Conservation (phyloP, 495 filamentous ascomycete species). For the Xylaria longipes region DNA sequence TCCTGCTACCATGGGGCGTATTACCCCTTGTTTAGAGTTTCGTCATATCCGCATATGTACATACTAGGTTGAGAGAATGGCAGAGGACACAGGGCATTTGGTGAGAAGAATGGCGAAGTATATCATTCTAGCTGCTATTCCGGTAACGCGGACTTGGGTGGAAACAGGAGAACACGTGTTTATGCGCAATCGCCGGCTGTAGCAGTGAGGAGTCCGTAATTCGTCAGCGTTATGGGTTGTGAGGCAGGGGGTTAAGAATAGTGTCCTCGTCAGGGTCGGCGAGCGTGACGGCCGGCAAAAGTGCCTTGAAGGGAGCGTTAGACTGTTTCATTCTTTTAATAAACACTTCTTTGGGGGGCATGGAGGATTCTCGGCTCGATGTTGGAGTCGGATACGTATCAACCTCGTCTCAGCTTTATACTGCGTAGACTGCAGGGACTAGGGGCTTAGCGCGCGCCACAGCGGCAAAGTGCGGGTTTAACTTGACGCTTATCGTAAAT, state of each 20-base stretch:
- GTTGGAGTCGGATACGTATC: neutral
- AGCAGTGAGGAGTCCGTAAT: neutral
- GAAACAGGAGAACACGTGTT: neutral
- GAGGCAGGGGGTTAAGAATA: neutral
- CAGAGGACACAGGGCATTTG: neutral
- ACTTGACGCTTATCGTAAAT: neutral
- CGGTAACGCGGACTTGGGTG: neutral
- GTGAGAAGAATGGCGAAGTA: neutral
- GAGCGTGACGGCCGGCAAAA: neutral
- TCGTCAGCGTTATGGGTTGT: neutral
- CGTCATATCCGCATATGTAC: neutral
- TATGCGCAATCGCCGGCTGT: neutral
- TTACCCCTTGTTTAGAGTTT: neutral
- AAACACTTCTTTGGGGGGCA: neutral
- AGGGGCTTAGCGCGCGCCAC: slow-evolving; percentile 4
- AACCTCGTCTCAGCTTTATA: slow-evolving; percentile 1
- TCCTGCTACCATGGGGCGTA: neutral
- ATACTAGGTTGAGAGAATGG: neutral
- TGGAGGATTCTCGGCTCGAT: neutral
- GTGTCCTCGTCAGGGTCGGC: neutral
- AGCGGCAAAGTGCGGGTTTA: neutral
- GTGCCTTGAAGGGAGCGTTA: neutral
- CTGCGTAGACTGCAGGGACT: neutral
- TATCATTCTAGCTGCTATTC: neutral
- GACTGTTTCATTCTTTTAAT: neutral